Percentiles rank a stretch among this genome's conserved stretches.
phyloP scores from a whole-genome alignment of 2,329 filamentous ascomycete genomes.

The Pyricularia grisea region DNA sequence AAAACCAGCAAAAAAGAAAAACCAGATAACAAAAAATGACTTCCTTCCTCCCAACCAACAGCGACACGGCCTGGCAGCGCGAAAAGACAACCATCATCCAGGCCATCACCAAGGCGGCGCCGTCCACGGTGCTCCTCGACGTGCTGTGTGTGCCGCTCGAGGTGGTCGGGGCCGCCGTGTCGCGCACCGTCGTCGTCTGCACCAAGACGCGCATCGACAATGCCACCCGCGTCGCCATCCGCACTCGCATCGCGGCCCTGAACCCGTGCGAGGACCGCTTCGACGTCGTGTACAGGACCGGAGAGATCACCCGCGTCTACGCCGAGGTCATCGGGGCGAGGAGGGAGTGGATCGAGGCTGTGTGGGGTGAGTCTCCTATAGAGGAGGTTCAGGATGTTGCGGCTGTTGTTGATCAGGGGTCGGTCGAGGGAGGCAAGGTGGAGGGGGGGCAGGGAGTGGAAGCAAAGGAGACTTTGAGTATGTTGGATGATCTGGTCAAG shows the following conservation, averaged over 20 bases:
- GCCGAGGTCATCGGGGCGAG: conserved; percentile 2
- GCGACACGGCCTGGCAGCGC: background rate
- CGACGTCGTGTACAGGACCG: conserved; percentile 1
- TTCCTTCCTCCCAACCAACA: background rate
- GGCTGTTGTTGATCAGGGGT: background rate
- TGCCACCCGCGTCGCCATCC: background rate
- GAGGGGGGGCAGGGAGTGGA: background rate
- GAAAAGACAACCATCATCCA: background rate
- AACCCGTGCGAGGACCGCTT: background rate
- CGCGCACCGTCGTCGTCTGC: background rate
- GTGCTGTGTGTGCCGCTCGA: background rate
- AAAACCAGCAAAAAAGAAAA: too few relatives aligned
- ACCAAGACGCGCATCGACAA: background rate
- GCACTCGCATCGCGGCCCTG: background rate
- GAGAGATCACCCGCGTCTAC: conserved; percentile 1
- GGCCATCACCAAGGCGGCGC: background rate
- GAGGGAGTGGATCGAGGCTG: background rate
- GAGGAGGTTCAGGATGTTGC: background rate
- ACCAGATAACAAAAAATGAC: background rate
- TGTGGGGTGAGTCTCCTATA: background rate
- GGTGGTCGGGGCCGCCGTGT: background rate
- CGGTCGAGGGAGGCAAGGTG: background rate
- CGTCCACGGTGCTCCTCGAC: background rate
- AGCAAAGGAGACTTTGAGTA: background rate
- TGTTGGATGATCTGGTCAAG: background rate